Conservation (phyloP, 2,329 filamentous ascomycete species). For the Ophiostoma triangulosporum region DNA sequence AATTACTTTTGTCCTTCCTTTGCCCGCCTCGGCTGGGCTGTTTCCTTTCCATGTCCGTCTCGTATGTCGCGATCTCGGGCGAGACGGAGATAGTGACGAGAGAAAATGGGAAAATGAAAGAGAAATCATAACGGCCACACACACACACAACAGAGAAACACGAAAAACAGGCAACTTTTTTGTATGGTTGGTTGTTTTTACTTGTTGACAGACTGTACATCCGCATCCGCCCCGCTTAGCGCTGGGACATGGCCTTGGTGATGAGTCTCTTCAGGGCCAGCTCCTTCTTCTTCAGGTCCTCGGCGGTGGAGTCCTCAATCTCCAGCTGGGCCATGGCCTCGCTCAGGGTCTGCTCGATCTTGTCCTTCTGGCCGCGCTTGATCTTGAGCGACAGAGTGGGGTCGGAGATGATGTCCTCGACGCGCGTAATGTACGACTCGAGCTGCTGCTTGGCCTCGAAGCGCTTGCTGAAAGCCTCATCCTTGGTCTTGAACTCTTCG, state of each 20-base stretch:
- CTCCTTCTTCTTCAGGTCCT: slow-evolving; percentile 99
- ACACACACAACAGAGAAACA: background rate
- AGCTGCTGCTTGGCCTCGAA: slow-evolving; percentile 99
- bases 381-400: slow-evolving; percentile 91
- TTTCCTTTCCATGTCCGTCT: background rate
- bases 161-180: slow-evolving; percentile 1
- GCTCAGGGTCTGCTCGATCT: slow-evolving; percentile 93
- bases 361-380: slow-evolving; percentile 98
- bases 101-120: background rate
- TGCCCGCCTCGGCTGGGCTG: background rate
- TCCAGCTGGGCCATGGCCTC: slow-evolving; percentile 97
- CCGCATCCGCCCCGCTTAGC: no score
- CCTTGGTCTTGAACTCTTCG: slow-evolving; percentile 96
- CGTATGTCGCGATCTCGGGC: no score
- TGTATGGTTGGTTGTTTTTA: background rate
- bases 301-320: slow-evolving; percentile 78
- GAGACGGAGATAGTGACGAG: background rate
- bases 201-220: background rate
- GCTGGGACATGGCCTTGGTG: slow-evolving; percentile 94
- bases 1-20: background rate
- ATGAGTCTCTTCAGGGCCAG: slow-evolving; percentile 92
- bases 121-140: background rate
- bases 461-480: slow-evolving; percentile 98
- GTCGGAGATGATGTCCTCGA: slow-evolving; percentile 98
- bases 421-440: slow-evolving; percentile 95